Base-by-base conservation (phyloP, 805 yeast species). In the Maudiozyma bulderi region DNA sequence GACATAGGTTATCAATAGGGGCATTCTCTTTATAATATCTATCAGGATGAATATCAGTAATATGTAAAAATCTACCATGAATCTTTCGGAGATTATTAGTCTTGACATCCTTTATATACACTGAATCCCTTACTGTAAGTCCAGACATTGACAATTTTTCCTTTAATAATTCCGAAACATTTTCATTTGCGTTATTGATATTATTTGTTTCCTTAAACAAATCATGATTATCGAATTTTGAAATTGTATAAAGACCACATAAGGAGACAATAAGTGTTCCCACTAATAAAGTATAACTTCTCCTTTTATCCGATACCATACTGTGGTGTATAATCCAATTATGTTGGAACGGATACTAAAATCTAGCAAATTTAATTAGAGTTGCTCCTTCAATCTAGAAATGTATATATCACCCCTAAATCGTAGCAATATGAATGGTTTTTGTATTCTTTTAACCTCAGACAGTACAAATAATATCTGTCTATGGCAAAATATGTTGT, bases 31-130 rank as follows among this genome's bases (percentile, higher is more conserved):
- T 64, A 59, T 84, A 86, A 58, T 70, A 70, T 14, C 80, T 81
- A 64, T 87, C 96, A 0, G 95, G 95, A 60, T 87, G 96, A 52
- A 88, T 72, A 61, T 87, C 96, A 0, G 95, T 87, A 30, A 87
- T 74, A 59, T 88, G 95, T n/a, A 87, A 67, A 59, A 87, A 88
- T 48, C 93, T 67, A 0, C 96, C 96, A 56, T 82, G 85, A 11
- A 83, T 38, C 26, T 50, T 52, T 35, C 54, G 52, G 20, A 52
- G 53, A 38, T 50, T 58, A 5, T 58, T 59, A 5, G 50, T 49
- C 3, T 15, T 31, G 5, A 45, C 39, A 30, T 55, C 57, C 3
- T 47, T 37, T 7, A 59, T 53, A n/a, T 59, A 51, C 4, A 73
- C 52, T 1, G 77, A 73, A 20, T 63, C 67, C 46, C 62, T 62